Percentiles rank a stretch among this genome's conserved stretches.
Evolutionary conservation across 1,284 basidiomycete genomes (phyloP).

Genomic region (Neonothopanus nambi): DNA sequence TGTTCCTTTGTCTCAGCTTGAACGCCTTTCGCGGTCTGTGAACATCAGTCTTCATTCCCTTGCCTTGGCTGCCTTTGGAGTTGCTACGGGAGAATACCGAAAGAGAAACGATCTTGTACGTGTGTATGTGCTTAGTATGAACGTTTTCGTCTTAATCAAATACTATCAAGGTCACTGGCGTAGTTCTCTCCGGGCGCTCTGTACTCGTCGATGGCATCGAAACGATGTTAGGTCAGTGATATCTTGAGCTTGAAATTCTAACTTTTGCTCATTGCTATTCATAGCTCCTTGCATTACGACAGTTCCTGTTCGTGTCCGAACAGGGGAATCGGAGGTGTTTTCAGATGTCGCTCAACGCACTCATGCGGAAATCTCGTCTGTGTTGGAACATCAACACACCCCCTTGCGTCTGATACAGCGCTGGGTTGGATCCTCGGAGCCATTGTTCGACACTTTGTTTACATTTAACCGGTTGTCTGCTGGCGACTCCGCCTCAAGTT

Average conservation of each 20-base stretch:
- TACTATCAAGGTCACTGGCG: conserved; percentile 14
- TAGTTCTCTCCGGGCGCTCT: conserved; percentile 20
- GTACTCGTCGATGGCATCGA: conserved; percentile 16
- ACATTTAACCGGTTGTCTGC: conserved; percentile 4
- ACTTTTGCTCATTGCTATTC: neutral
- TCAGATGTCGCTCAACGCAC: conserved; percentile 6
- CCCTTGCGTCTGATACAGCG: conserved; percentile 9
- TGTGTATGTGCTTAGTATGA: neutral
- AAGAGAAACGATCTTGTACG: conserved; percentile 7
- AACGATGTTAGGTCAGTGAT: conserved; percentile 12
- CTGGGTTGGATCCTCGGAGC: conserved; percentile 12
- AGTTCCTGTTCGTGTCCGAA: conserved; percentile 12
- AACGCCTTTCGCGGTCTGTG: conserved; percentile 8
- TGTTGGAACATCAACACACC: conserved; percentile 13
- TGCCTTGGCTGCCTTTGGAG: conserved; percentile 8
- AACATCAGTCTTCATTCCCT: conserved; percentile 12
- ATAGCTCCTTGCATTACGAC: conserved; percentile 14
- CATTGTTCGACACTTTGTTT: conserved; percentile 14
- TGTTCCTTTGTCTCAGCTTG: conserved; percentile 8
- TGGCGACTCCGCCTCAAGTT: neutral
- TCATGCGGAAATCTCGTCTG: conserved; percentile 5
- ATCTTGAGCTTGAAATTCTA: neutral
- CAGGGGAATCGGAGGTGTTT: conserved; percentile 1
- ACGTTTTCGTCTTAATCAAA: neutral
- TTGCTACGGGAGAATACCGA: conserved; percentile 10